Evolutionary conservation across 441 rosid genomes (phyloP), one percentile per base, ranked within the genome.

Genomic region (Corymbia citriodora): DNA sequence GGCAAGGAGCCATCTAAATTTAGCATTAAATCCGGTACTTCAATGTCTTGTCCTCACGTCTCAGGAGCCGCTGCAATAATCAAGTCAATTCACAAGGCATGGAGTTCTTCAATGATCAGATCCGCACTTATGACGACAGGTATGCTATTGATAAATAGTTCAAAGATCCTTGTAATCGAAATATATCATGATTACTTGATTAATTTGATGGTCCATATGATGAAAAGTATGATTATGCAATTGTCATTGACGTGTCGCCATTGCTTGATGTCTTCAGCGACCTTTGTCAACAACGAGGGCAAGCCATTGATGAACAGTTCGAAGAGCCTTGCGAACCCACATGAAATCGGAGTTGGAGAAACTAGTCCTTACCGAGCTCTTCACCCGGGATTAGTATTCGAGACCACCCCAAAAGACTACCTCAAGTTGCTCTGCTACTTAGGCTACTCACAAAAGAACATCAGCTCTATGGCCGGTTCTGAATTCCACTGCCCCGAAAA

Each of bases 11-110:
- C 93, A 25, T 65, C 93, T 11, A 87, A 88, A 29, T 95, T 91
- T 89, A 94, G 92, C 57, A 65, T 94, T 65, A 90, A 36, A 89
- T 97, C 99, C 1, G 98, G 99, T 88, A 96, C 98, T n/a, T 97
- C 99, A 27, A 95, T 95, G 98, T 96, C 99, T 72, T 96, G 98
- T 93, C 98, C 99, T 88, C 99, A 97, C 91, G 96, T 96, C 17
- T 89, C 96, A 5, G 99, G 98, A 23, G 97, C 95, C 6, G 97
- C 96, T 19, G 97, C 97, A 6, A 93, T 93, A 54, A 74, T 97
- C 14, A 96, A 92, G 90, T 96, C 99, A 25, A 91, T 94, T 50
- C 95, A 90, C 65, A 93, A 82, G 49, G 59, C 88, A 63, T 97
- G 98, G 98, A 95, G 92, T 90, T 87, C 95, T 91, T 96, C 99